Evolutionary conservation across 495 filamentous ascomycete species (phyloP), one percentile per base, ranked within the genome.

Genomic region (Neohortaea acidophila): DNA sequence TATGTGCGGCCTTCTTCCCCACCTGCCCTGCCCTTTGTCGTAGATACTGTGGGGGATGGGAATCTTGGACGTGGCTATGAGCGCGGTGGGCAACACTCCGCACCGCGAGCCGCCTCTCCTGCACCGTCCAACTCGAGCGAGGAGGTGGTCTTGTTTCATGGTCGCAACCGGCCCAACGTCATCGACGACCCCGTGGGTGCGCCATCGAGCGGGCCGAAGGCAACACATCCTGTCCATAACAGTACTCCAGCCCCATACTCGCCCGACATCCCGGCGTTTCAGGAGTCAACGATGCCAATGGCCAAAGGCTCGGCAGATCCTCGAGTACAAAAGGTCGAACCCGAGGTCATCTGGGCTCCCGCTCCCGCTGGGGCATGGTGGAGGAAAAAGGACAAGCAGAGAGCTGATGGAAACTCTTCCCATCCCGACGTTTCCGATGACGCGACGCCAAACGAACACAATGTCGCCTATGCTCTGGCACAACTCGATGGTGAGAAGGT

Each of bases 141-240:
- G 12, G 78, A 83, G 37, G 55, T 78, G n/a, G 70, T 83, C 31
- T 43, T 81, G 6, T 83, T 81, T 51, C 56, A 55, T 34, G 77
- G 77, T 21, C 60, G 76, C 31, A 56, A 61, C 21, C 38, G 31
- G 10, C 59, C 65, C 2, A 4, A 27, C 7, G 21, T 2, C 9
- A 14, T 20, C 8, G n/a, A 39, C 3, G 23, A 29, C 4, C 21
- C 22, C 4, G 26, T 25, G 21, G 7, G 18, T 8, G 21, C 15
- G 12, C 6, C 24, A 29, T 8, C 14, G 13, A 7, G 8, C 12
- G 3, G 10, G 8, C 18, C 35, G 28, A 31, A 4, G 4, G n/a
- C n/a, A 6, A 13, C 28, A 13, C 4, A 11, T 4, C 5, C n/a
- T 13, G 4, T 15, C 28, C n/a, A n/a, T n/a, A 31, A 31, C n/a